These are phyloP conservation scores for Candida railenensis DNA, from an alignment of 805 yeast genomes.

Conservation along the genomic window DNA sequence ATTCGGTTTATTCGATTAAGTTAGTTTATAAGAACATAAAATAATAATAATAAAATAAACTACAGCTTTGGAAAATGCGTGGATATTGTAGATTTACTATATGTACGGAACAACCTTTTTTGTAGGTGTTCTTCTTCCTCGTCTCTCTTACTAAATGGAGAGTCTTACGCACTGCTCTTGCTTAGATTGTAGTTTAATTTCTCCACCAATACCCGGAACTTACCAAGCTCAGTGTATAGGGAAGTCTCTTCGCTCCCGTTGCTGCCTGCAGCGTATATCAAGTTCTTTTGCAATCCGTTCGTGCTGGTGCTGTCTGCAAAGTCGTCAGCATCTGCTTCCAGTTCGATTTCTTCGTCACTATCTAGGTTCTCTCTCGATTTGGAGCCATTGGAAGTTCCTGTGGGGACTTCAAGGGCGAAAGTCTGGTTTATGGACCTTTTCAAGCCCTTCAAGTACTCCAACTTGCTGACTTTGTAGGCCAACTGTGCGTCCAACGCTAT, in stretches of 20 bases:
- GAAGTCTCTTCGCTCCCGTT: constrained; percentile 2
- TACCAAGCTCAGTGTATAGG: constrained; percentile 19
- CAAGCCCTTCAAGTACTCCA: constrained; percentile 22
- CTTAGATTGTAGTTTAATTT: constrained; percentile 15
- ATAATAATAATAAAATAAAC: constrained; percentile 3
- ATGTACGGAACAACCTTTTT: too few species aligned
- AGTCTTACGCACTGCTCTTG: not conserved
- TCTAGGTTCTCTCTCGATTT: constrained; percentile 10
- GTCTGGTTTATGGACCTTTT: not conserved
- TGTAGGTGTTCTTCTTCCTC: too few species aligned
- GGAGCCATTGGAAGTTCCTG: not conserved
- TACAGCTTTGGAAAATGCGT: constrained; percentile 4
- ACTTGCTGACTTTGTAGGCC: constrained; percentile 28
- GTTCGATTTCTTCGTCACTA: constrained; percentile 25
- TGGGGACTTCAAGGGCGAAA: not conserved
- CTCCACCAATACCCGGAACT: constrained; percentile 28
- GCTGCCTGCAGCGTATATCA: constrained; percentile 6
- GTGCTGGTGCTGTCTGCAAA: not conserved
- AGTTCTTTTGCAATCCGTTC: constrained; percentile 2
- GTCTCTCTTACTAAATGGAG: too few species aligned
- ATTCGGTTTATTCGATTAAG: constrained; percentile 97
- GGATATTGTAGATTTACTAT: constrained; percentile 10
- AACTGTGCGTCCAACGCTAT: constrained; percentile 16
- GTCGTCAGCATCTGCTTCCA: constrained; percentile 5
- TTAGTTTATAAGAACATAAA: constrained; percentile 7